Evolutionary conservation across 768 basidiomycete species (phyloP).

Genomic region (Sarcomyxa edulis): DNA sequence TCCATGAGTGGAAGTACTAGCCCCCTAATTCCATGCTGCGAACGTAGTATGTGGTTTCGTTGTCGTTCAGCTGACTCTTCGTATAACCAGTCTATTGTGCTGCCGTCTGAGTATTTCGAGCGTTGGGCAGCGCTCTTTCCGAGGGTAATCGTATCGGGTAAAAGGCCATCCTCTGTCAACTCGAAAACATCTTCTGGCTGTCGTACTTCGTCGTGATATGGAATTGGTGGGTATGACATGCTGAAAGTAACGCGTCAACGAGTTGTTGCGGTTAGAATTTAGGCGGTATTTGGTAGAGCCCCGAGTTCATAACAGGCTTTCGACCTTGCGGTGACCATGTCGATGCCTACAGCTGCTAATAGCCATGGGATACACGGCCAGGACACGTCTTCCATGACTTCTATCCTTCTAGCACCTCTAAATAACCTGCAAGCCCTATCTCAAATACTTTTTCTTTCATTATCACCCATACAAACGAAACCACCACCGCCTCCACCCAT

Average conservation of each 20-base stretch:
- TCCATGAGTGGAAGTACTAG: conserved; percentile 50
- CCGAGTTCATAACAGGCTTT: no score
- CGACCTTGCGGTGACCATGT: conserved; percentile 11
- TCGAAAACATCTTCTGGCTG: conserved; percentile 42
- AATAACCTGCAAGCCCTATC: conserved; percentile 58
- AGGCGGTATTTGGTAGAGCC: no score
- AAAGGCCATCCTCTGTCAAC: conserved; percentile 36
- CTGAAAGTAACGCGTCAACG: no score
- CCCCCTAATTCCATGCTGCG: conserved; percentile 52
- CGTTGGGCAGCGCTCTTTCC: no score
- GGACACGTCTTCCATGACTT: conserved; percentile 45
- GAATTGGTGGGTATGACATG: no score
- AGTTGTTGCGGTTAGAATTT: no score
- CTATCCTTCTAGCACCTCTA: conserved; percentile 56
- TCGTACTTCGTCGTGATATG: no score
- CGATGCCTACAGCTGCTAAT: conserved; percentile 9
- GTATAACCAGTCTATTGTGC: conserved; percentile 64
- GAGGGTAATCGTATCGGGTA: conserved; percentile 17
- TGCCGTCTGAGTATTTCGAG: conserved; percentile 50
- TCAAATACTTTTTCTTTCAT: conserved; percentile 64
- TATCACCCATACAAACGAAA: conserved; percentile 62
- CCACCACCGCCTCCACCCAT: conserved; percentile 59
- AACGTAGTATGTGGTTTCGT: conserved; percentile 40
- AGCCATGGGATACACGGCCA: conserved; percentile 8
- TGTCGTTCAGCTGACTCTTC: conserved; percentile 62